Base-by-base conservation (phyloP, 2,329 filamentous ascomycete genomes). In the Aspergillus ruber region DNA sequence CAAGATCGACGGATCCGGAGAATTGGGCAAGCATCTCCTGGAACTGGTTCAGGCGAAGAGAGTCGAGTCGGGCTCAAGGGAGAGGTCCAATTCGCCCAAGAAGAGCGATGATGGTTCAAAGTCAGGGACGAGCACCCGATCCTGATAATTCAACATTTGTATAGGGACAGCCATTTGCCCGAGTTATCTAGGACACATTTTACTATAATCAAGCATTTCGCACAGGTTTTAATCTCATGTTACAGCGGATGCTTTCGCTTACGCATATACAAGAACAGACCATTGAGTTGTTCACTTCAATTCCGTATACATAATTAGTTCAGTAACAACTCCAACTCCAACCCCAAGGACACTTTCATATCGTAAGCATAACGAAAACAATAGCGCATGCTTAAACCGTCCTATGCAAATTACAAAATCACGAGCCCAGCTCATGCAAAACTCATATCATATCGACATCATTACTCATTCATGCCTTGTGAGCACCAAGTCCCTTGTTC, bases 1-100 rank as follows among this genome's bases (percentile, higher is more conserved):
- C 55, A 90, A 88, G 62, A 79, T 95, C 35, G 85, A 93, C 45
- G 89, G 88, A 1, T 88, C 88, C 50, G 84, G 79, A 8, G 84
- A 90, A 55, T 75, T 88, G 2, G 88, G 86, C 25, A 79, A 85
- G 32, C 77, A 83, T 52, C 75, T 96, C 4, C 69, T 83, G 10
- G 78, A 79, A 46, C 46, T 73, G 17, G 63, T 72, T 27, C 60
- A 68, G 40, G 60, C 61, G 10, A 74, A 74, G 53, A 54, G 53
- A 5, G 63, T 65, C 23, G 48, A 56, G n/a, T 44, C 57, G 2
- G 33, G n/a, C 13, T 36, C 33, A 10, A 18, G 33, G 33, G 33
- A 17, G 9, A 10, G n/a, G 4, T 36, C 33, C 13, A 36, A 18
- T 6, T 15, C 33, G 17, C 17, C n/a, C 17, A 36, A 36, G 5